A percentile compares a stretch with the other conserved stretches of the same genome.
These are phyloP conservation scores for Podaxis sp. DNA, from an alignment of 768 basidiomycete genomes.

Conservation along the genomic window DNA sequence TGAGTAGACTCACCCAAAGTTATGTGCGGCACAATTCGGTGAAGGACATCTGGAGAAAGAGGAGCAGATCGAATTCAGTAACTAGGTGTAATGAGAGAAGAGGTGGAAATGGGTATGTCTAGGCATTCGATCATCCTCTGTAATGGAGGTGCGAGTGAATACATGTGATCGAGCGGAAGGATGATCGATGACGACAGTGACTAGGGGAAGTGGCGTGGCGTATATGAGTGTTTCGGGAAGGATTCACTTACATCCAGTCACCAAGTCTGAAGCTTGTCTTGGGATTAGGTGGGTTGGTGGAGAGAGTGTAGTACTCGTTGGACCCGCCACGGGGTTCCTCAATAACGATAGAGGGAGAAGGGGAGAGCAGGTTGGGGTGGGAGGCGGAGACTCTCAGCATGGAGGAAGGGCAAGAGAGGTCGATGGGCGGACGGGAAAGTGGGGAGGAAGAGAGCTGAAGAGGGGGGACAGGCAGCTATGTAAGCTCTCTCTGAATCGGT, in stretches of 20 bases:
- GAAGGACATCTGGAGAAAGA: constrained; percentile 54
- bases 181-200: constrained; percentile 19
- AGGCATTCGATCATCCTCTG: constrained; percentile 9
- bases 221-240: constrained; percentile 1
- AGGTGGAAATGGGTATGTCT: constrained; percentile 19
- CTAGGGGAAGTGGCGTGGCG: constrained; percentile 10
- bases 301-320: constrained; percentile 49
- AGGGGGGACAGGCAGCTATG: constrained; percentile 17
- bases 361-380: constrained; percentile 24
- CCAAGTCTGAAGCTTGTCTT: constrained; percentile 64
- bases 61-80: constrained; percentile 22
- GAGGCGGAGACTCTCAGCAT: constrained; percentile 26
- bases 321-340: constrained; percentile 5
- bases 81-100: constrained; percentile 13
- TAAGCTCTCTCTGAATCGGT: constrained; percentile 10
- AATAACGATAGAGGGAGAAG: constrained; percentile 2
- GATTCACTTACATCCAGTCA: constrained; percentile 69
- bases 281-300: constrained; percentile 71
- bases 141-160: constrained; percentile 16
- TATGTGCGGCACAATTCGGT: constrained; percentile 74
- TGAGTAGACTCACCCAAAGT: constrained; percentile 69
- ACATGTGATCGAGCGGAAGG: constrained; percentile 19
- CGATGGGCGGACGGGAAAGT: constrained; percentile 19
- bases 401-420: constrained; percentile 19
- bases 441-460: constrained; percentile 20